These are phyloP conservation scores for Wickerhamomyces silvicola DNA, from an alignment of 805 yeast species.

Conservation along the genomic window DNA sequence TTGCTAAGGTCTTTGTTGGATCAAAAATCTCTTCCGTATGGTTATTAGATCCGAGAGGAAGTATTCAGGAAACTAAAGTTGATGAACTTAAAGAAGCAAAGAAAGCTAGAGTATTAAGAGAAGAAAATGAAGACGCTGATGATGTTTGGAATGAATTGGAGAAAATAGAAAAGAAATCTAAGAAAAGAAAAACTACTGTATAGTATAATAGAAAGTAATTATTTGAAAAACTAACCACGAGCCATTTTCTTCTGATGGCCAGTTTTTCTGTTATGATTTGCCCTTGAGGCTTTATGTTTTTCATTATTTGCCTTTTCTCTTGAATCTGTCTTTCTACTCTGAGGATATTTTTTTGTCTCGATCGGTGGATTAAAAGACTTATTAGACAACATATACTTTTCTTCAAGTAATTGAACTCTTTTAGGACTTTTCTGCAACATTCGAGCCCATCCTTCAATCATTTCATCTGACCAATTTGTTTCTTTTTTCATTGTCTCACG, in stretches of 20 bases:
- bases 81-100: constrained; percentile 23
- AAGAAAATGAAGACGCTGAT: constrained; percentile 27
- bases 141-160: constrained; percentile 32
- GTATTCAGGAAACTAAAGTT: constrained; percentile 28
- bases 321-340: constrained; percentile 19
- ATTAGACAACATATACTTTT: constrained; percentile 51
- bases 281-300: constrained; percentile 48
- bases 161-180: constrained; percentile 9
- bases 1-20: constrained; percentile 70
- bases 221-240: constrained; percentile 2
- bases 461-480: constrained; percentile 79
- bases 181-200: constrained; percentile 14
- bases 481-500: constrained; percentile 46
- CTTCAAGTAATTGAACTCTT: constrained; percentile 56
- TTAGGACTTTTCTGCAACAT: constrained; percentile 64
- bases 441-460: constrained; percentile 88
- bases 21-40: constrained; percentile 55
- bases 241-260: constrained; percentile 53
- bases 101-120: constrained; percentile 33
- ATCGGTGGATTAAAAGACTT: too few species aligned
- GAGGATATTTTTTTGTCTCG: too few species aligned
- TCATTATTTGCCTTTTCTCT: constrained; percentile 39
- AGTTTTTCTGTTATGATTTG: constrained; percentile 59
- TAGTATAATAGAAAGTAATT: neutral
- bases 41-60: constrained; percentile 43